Evolutionary conservation across 805 yeast species (phyloP).

Genomic region (Barnettozyma botsteinii): DNA sequence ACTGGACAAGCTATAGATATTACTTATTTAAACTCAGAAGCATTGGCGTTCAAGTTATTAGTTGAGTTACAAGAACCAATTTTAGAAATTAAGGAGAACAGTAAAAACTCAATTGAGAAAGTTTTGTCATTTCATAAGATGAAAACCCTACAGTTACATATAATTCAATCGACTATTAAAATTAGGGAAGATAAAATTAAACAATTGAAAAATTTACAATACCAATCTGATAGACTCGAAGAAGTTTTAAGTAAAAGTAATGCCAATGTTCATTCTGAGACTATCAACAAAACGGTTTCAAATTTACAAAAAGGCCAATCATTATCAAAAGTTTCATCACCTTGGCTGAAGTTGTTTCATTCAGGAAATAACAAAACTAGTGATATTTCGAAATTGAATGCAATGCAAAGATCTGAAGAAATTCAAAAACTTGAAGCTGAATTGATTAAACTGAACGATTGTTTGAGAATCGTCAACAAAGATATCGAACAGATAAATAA

Average conservation of each 20-base stretch:
- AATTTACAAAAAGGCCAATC: constrained; percentile 26
- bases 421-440: constrained; percentile 31
- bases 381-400: constrained; percentile 26
- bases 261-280: constrained; percentile 23
- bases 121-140: constrained; percentile 57
- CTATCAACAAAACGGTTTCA: constrained; percentile 28
- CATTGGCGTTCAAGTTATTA: constrained; percentile 31
- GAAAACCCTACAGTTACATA: constrained; percentile 46
- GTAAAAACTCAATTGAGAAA: constrained; percentile 28
- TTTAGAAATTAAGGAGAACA: constrained; percentile 29
- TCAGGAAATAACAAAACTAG: constrained; percentile 9
- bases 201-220: constrained; percentile 29
- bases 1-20: constrained; percentile 85
- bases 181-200: constrained; percentile 29
- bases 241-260: constrained; percentile 30
- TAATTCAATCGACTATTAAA: constrained; percentile 35
- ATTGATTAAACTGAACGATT: constrained; percentile 33
- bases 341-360: constrained; percentile 24
- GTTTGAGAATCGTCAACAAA: constrained; percentile 30
- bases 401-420: constrained; percentile 33
- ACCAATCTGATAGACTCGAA: constrained; percentile 25
- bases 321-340: constrained; percentile 16
- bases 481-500: constrained; percentile 34
- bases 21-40: constrained; percentile 47
- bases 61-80: constrained; percentile 35